phyloP scores from a whole-genome alignment of 331 rosid species.

The Saraca asoca region DNA sequence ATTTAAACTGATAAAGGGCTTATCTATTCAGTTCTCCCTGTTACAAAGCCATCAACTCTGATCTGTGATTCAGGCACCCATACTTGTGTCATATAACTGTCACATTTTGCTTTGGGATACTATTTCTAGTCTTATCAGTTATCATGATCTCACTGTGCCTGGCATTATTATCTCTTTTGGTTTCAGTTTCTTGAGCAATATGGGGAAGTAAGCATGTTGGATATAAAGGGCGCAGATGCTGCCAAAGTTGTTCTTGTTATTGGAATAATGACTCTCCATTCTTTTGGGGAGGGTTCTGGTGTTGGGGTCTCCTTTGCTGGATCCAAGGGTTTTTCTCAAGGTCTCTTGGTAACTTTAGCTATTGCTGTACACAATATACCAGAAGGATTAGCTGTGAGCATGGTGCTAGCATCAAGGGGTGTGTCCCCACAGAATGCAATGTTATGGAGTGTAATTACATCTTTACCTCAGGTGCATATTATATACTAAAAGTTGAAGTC shows the following conservation, averaged over 20 bases:
- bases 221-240: conserved; percentile 98
- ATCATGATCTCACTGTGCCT: conserved; percentile 31
- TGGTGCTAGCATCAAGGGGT: conserved; percentile 97
- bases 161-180: conserved; percentile 29
- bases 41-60: background rate
- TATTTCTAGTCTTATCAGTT: conserved; percentile 2
- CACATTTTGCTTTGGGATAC: background rate
- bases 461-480: conserved; percentile 88
- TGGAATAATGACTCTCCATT: conserved; percentile 99
- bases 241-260: conserved; percentile 88
- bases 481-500: conserved; percentile 27
- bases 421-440: conserved; percentile 98
- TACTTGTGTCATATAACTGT: conserved; percentile 10
- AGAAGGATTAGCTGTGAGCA: conserved; percentile 98
- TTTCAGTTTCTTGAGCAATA: conserved; percentile 94
- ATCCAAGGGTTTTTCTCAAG: conserved; percentile 94
- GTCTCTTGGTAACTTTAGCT: conserved; percentile 95
- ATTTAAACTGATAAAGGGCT: background rate
- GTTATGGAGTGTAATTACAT: conserved; percentile 98
- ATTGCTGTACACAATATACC: conserved; percentile 98
- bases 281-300: conserved; percentile 99
- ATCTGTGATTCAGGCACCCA: conserved; percentile 10
- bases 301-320: conserved; percentile 99
- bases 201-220: conserved; percentile 98
- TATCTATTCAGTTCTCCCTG: conserved; percentile 6